phyloP scores from a whole-genome alignment of 2,329 filamentous ascomycete species.

The Cladosporium sp. region DNA sequence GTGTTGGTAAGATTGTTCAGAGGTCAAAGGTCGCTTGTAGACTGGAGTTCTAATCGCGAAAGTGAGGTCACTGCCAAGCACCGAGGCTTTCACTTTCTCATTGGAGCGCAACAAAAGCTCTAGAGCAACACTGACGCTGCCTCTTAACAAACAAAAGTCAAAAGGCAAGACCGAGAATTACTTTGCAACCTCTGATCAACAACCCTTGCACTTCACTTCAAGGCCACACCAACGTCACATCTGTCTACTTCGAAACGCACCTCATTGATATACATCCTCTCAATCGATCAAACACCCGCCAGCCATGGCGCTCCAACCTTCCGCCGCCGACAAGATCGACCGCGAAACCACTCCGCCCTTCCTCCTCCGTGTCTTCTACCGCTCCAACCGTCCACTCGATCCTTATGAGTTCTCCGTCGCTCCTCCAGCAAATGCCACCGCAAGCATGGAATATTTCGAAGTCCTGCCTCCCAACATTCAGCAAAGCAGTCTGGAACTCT shows the following conservation, averaged over 20 bases:
- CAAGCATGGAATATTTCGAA: slow-evolving; percentile 37
- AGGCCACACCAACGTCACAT: background rate
- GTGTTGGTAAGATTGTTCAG: background rate
- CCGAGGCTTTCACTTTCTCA: slow-evolving; percentile 5
- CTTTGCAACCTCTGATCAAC: background rate
- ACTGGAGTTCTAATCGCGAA: background rate
- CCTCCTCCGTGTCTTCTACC: slow-evolving; percentile 81
- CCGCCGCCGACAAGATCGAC: slow-evolving; percentile 49
- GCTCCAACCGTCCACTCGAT: slow-evolving; percentile 68
- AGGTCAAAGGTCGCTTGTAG: background rate
- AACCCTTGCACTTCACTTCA: background rate
- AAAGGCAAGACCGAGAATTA: no score
- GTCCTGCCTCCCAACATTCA: slow-evolving; percentile 53
- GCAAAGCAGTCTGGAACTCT: slow-evolving; percentile 60
- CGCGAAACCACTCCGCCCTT: slow-evolving; percentile 74
- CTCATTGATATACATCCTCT: background rate
- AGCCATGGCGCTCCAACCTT: slow-evolving; percentile 33
- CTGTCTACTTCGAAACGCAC: background rate
- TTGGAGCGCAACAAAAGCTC: slow-evolving; percentile 12
- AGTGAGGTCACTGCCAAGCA: slow-evolving; percentile 13
- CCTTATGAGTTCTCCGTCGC: slow-evolving; percentile 62
- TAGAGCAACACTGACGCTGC: slow-evolving; percentile 7
- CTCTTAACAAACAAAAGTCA: background rate
- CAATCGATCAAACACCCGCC: background rate
- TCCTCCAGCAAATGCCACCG: slow-evolving; percentile 38